phyloP scores from a whole-genome alignment of 768 basidiomycete genomes.

The Boletus coccyginus region DNA sequence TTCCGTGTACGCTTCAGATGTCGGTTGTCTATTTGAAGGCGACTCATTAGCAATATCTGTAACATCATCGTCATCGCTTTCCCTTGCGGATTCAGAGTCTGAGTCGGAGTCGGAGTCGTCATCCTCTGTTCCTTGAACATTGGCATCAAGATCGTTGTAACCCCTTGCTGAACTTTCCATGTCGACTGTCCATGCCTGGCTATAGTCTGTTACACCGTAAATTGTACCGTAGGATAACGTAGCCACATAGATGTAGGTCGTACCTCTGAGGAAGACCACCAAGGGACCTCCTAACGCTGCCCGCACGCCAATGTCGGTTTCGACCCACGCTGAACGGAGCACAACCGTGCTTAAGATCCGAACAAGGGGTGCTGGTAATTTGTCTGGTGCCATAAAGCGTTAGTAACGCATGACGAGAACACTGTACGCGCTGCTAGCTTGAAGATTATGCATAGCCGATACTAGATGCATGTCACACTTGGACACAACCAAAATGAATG shows the following conservation, averaged over 20 bases:
- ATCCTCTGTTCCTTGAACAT: slow-evolving; percentile 17
- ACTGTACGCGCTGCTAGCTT: neutral
- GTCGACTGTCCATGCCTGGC: slow-evolving; percentile 55
- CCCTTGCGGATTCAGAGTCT: slow-evolving; percentile 25
- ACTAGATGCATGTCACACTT: neutral
- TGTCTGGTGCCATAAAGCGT: slow-evolving; percentile 13
- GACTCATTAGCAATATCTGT: slow-evolving; percentile 17
- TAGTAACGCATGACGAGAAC: slow-evolving; percentile 7
- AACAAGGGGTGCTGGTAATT: slow-evolving; percentile 32
- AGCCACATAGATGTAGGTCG: neutral
- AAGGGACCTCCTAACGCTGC: slow-evolving; percentile 66
- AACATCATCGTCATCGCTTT: too few species aligned
- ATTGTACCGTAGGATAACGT: neutral
- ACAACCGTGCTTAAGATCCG: slow-evolving; percentile 53
- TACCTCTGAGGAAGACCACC: slow-evolving; percentile 71
- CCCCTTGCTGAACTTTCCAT: slow-evolving; percentile 7
- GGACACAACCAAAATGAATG: neutral
- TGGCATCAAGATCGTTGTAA: slow-evolving; percentile 30
- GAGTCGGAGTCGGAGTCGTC: slow-evolving; percentile 32
- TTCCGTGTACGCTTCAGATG: slow-evolving; percentile 55
- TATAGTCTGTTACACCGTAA: slow-evolving; percentile 47
- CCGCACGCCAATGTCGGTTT: slow-evolving; percentile 70
- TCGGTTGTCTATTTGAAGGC: neutral
- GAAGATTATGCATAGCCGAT: neutral
- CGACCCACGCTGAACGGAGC: slow-evolving; percentile 68